Conservation (phyloP, 1,284 basidiomycete genomes). For the Pholiota adiposa region DNA sequence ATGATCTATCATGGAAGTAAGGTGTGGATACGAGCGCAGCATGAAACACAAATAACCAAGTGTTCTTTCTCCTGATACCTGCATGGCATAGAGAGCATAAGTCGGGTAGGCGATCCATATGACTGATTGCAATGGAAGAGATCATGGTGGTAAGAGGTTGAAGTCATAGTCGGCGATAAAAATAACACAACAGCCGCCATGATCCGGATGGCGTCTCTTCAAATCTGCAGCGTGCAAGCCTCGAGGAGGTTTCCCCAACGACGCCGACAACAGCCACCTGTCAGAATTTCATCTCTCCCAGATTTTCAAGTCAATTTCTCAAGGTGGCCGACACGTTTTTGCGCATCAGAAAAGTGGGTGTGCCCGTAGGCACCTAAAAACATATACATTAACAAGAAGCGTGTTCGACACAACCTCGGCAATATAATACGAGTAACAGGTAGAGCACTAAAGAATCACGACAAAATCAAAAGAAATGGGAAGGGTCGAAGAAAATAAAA, state of each 20-base stretch:
- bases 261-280: not conserved
- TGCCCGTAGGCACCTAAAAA: conserved; percentile 4
- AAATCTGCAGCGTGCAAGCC: not conserved
- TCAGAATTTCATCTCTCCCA: not conserved
- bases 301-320: not conserved
- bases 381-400: conserved; percentile 28
- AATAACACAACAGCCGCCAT: not conserved
- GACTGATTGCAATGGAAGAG: not conserved
- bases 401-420: conserved; percentile 26
- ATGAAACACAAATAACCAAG: not conserved
- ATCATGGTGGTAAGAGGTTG: not conserved
- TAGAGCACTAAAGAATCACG: conserved; percentile 4
- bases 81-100: not conserved
- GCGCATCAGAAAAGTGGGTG: not conserved
- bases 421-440: conserved; percentile 21
- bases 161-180: not conserved
- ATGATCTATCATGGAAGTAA: not conserved
- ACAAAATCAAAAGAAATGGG: conserved; percentile 2
- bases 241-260: not conserved
- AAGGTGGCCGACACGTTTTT: not conserved
- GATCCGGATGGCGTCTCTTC: not conserved
- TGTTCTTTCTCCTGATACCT: not conserved
- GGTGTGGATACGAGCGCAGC: not conserved
- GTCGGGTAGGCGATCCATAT: not conserved
- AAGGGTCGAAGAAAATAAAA: conserved; percentile 4